Conservation (phyloP, 2,329 filamentous ascomycete genomes). For the Cladophialophora yegresii region DNA sequence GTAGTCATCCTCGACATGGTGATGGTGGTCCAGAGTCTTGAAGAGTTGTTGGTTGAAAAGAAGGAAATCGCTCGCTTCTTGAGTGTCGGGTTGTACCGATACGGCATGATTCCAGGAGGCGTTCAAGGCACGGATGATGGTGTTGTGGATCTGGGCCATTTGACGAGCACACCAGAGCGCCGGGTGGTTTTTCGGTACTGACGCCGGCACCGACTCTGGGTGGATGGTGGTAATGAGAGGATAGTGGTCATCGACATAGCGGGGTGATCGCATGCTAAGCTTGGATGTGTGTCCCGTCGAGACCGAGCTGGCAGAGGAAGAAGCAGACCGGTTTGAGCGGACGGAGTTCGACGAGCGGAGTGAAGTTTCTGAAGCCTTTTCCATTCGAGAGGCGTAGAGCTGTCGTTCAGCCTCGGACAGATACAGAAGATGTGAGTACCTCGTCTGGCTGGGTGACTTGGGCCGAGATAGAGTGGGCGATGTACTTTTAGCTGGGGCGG, state of each 20-base stretch:
- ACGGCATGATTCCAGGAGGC: conserved; percentile 35
- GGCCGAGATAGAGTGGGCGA: conserved; percentile 12
- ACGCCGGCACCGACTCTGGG: conserved; percentile 22
- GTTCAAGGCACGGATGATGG: conserved; percentile 35
- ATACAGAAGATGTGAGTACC: conserved; percentile 31
- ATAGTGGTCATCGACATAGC: conserved; percentile 35
- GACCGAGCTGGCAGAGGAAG: conserved; percentile 65
- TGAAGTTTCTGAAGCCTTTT: conserved; percentile 63
- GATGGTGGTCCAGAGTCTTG: conserved; percentile 33
- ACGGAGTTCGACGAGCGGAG: conserved; percentile 64
- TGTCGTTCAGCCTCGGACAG: conserved; percentile 28
- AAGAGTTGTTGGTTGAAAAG: conserved; percentile 35
- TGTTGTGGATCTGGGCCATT: conserved; percentile 38
- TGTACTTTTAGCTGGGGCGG: conserved; percentile 8
- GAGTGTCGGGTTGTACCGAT: conserved; percentile 25
- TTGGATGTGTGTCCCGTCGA: conserved; percentile 60
- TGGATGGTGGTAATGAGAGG: conserved; percentile 34
- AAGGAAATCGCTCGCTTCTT: conserved; percentile 34
- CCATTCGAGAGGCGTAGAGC: conserved; percentile 21
- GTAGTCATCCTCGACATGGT: conserved; percentile 31
- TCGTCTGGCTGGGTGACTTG: conserved; percentile 20
- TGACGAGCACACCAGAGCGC: conserved; percentile 30
- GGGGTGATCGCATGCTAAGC: conserved; percentile 20
- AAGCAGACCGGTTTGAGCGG: conserved; percentile 74
- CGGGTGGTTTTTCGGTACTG: conserved; percentile 22